A percentile compares a stretch with the other conserved stretches of the same genome.
Conservation (phyloP, 2,329 filamentous ascomycete species). For the Reticulascus tulasneorum region DNA sequence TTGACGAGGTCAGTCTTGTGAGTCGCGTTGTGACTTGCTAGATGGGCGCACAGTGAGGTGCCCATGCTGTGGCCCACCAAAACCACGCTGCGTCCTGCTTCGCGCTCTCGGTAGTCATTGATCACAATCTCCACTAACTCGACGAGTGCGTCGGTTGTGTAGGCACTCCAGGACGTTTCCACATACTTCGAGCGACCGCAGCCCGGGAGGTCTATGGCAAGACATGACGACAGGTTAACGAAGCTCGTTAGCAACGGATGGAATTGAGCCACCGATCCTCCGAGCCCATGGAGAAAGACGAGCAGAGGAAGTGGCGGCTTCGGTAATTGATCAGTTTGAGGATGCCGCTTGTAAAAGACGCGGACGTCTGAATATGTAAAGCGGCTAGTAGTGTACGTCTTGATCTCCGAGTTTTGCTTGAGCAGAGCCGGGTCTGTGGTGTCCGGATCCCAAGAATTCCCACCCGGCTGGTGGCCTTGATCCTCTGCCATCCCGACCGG, state of each 20-base stretch:
- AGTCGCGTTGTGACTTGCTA: constrained; percentile 51
- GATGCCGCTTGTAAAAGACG: constrained; percentile 79
- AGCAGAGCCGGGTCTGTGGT: constrained; percentile 74
- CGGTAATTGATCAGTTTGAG: constrained; percentile 77
- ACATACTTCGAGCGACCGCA: constrained; percentile 78
- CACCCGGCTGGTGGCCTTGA: constrained; percentile 3
- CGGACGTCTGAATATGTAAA: constrained; percentile 73
- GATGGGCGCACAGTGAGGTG: constrained; percentile 68
- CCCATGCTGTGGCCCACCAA: constrained; percentile 90
- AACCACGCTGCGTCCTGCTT: constrained; percentile 66
- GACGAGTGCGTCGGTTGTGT: constrained; percentile 69
- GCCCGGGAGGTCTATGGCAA: constrained; percentile 86
- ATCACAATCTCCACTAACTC: constrained; percentile 74
- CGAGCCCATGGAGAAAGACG: constrained; percentile 89
- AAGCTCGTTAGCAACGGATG: constrained; percentile 76
- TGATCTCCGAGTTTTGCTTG: constrained; percentile 68
- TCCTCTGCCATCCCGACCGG: constrained; percentile 9
- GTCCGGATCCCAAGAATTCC: constrained; percentile 31
- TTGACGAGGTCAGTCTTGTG: constrained; percentile 51
- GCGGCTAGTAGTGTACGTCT: constrained; percentile 65
- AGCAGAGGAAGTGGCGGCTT: constrained; percentile 71
- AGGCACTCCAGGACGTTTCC: constrained; percentile 70
- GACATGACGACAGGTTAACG: constrained; percentile 75
- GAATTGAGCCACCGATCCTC: constrained; percentile 90
- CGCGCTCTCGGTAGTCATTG: constrained; percentile 64